These are phyloP conservation scores for Clausena lansium DNA, from an alignment of 345 rosid genomes.

Conservation along the genomic window DNA sequence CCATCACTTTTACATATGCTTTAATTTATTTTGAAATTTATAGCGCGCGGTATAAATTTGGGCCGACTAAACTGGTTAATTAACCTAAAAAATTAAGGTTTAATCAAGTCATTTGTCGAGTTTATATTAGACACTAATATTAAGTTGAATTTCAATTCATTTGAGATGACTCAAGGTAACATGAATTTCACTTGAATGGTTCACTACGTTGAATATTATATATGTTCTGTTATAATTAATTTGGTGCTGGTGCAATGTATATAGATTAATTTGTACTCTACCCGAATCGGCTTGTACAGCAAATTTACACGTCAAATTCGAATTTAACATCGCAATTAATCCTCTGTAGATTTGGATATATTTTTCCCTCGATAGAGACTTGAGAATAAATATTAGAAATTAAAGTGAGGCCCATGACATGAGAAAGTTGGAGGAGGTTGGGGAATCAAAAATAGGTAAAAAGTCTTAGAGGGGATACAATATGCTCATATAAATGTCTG, in stretches of 20 bases:
- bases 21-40: too few species aligned
- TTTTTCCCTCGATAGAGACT: not conserved
- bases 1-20: too few species aligned
- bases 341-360: not conserved
- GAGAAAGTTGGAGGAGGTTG: not conserved
- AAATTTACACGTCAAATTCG: not conserved
- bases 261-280: not conserved
- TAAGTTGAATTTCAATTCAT: not conserved
- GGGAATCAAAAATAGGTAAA: slow-evolving; percentile 3
- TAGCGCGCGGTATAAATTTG: too few species aligned
- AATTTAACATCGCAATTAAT: too few species aligned
- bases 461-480: not conserved
- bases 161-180: not conserved
- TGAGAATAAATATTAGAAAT: not conserved
- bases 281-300: not conserved
- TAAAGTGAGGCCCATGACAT: not conserved
- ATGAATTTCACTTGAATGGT: not conserved
- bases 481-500: not conserved
- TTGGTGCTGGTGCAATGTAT: not conserved
- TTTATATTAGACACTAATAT: too few species aligned
- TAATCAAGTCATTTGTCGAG: not conserved
- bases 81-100: too few species aligned
- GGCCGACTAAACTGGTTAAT: too few species aligned
- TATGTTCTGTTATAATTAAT: not conserved
- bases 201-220: not conserved